A percentile compares a stretch with the other conserved stretches of the same genome.
Conservation (phyloP, 2,329 filamentous ascomycete genomes). For the Arachnopeziza araneosa region DNA sequence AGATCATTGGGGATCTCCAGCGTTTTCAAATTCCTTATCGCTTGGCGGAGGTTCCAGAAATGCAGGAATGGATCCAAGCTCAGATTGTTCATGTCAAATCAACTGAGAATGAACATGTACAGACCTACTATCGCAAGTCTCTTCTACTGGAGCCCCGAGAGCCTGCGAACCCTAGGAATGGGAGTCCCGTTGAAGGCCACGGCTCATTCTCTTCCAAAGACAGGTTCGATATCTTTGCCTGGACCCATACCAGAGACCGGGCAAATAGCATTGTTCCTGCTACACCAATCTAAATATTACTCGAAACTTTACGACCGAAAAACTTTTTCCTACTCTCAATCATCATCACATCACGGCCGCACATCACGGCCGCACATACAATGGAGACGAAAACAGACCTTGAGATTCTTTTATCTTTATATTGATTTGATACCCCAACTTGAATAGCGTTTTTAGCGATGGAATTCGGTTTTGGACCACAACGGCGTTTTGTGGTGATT, state of each 20-base stretch:
- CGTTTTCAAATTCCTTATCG: conserved; percentile 93
- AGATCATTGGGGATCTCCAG: conserved; percentile 92
- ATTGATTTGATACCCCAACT: conserved; percentile 32
- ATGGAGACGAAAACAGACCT: neutral
- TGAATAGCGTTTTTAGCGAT: conserved; percentile 34
- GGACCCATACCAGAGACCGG: conserved; percentile 38
- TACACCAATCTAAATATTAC: conserved; percentile 11
- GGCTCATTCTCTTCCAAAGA: conserved; percentile 35
- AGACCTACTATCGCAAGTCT: conserved; percentile 62
- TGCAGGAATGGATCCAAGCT: conserved; percentile 87
- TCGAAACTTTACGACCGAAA: conserved; percentile 4
- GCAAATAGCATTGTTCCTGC: conserved; percentile 8
- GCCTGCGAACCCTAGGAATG: conserved; percentile 16
- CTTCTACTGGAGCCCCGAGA: conserved; percentile 59
- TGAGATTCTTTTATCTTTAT: conserved; percentile 5
- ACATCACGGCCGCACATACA: conserved; percentile 4
- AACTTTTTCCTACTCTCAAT: conserved; percentile 3
- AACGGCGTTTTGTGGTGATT: neutral
- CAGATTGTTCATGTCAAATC: conserved; percentile 66
- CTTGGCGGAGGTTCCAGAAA: conserved; percentile 73
- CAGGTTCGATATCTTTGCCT: conserved; percentile 47
- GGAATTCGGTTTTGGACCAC: neutral
- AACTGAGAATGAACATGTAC: conserved; percentile 55
- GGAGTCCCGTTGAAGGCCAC: conserved; percentile 25
- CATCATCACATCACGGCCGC: conserved; percentile 10